A percentile compares a stretch with the other conserved stretches of the same genome.
Conservation (phyloP, 805 yeast species). For the Lipomyces orientalis region DNA sequence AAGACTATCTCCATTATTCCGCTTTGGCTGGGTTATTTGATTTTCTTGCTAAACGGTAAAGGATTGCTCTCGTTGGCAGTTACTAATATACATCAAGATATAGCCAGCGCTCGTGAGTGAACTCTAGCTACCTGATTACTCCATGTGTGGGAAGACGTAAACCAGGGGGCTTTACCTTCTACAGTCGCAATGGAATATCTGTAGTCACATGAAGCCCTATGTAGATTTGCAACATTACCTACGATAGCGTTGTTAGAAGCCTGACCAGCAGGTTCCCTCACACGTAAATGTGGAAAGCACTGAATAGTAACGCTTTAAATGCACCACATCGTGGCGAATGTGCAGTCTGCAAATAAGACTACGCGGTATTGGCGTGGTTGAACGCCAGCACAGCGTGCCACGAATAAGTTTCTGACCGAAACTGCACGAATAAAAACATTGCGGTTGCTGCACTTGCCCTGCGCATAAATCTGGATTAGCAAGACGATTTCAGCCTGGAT, state of each 20-base stretch:
- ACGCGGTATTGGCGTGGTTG: too few relatives aligned
- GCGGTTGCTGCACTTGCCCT: neutral
- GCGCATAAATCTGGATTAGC: neutral
- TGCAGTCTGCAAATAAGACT: too few relatives aligned
- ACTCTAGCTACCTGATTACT: neutral
- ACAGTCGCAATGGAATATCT: neutral
- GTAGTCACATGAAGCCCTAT: too few relatives aligned
- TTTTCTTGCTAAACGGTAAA: too few relatives aligned
- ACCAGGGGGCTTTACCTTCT: neutral
- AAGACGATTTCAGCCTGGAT: neutral
- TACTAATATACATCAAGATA: neutral
- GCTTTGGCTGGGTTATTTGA: too few relatives aligned
- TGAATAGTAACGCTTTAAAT: too few relatives aligned
- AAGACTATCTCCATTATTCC: too few relatives aligned
- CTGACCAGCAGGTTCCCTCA: neutral
- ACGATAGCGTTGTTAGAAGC: neutral
- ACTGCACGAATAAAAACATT: neutral
- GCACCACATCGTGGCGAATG: too few relatives aligned
- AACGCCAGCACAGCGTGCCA: neutral
- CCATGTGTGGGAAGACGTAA: neutral
- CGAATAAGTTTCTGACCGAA: too few relatives aligned
- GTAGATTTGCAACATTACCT: too few relatives aligned
- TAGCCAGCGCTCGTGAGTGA: too few relatives aligned
- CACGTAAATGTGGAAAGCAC: too few relatives aligned
- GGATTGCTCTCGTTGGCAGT: neutral